These are phyloP conservation scores for Ganoderma leucocontextum DNA, from an alignment of 1,284 basidiomycete genomes.

Conservation along the genomic window DNA sequence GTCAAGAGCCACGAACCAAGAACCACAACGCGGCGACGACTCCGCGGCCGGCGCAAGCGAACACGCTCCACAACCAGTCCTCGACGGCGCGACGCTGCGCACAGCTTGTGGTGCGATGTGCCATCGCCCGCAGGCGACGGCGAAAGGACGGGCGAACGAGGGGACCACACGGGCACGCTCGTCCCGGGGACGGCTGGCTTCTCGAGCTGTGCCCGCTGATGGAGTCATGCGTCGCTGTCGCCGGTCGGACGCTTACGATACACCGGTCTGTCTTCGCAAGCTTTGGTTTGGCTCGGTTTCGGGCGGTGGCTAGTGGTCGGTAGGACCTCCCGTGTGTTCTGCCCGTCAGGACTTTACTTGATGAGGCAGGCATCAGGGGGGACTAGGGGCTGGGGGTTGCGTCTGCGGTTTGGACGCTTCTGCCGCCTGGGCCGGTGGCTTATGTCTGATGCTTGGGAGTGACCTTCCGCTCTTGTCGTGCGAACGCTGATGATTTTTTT, in stretches of 20 bases:
- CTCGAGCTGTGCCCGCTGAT: constrained; percentile 12
- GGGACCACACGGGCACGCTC: neutral
- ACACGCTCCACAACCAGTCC: neutral
- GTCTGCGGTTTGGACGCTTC: constrained; percentile 7
- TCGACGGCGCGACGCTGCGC: neutral
- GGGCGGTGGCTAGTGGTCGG: neutral
- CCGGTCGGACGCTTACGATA: constrained; percentile 1
- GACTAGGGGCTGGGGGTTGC: neutral
- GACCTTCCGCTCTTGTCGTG: neutral
- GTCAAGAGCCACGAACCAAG: neutral
- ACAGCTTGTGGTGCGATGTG: constrained; percentile 13
- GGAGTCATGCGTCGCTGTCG: constrained; percentile 8
- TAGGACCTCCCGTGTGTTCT: neutral
- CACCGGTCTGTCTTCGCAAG: neutral
- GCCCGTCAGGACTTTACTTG: neutral
- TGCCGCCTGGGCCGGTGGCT: constrained; percentile 12
- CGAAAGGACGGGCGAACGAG: neutral
- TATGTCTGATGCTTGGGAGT: constrained; percentile 1
- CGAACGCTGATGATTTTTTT: neutral
- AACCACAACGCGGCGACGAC: neutral
- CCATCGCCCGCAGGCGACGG: neutral
- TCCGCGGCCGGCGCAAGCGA: neutral
- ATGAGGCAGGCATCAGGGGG: neutral
- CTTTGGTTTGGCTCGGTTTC: neutral
- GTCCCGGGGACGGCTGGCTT: neutral